Evolutionary conservation across 768 basidiomycete species (phyloP).

Genomic region (Leucocoprinus sp.): DNA sequence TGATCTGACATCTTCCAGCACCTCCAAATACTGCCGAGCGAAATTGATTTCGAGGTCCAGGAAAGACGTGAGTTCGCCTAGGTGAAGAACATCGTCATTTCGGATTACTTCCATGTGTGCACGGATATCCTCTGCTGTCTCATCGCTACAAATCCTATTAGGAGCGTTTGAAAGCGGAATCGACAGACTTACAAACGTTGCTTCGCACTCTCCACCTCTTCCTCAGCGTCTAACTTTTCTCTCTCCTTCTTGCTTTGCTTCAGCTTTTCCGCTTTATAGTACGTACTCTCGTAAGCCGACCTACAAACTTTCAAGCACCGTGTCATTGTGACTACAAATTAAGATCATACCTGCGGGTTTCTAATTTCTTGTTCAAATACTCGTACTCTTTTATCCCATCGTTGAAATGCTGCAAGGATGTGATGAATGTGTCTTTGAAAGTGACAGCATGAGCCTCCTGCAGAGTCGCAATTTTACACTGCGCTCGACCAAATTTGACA

Average conservation of each 20-base stretch:
- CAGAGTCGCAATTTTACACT: slow-evolving; percentile 76
- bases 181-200: slow-evolving; percentile 54
- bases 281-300: slow-evolving; percentile 69
- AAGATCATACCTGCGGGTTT: slow-evolving; percentile 64
- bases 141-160: slow-evolving; percentile 48
- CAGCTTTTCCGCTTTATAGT: slow-evolving; percentile 58
- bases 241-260: slow-evolving; percentile 76
- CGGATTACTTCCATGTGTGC: slow-evolving; percentile 73
- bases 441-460: slow-evolving; percentile 76
- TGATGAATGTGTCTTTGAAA: slow-evolving; percentile 66
- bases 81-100: slow-evolving; percentile 66
- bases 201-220: slow-evolving; percentile 66
- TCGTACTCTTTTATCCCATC: slow-evolving; percentile 84
- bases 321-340: neutral
- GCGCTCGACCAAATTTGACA: slow-evolving; percentile 69
- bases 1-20: slow-evolving; percentile 58
- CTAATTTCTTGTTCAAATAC: slow-evolving; percentile 73
- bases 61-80: slow-evolving; percentile 62
- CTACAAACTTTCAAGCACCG: slow-evolving; percentile 27
- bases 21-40: slow-evolving; percentile 63
- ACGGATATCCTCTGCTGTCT: slow-evolving; percentile 79
- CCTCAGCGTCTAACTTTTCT: slow-evolving; percentile 70
- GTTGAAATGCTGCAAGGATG: slow-evolving; percentile 53
- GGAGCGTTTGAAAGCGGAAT: neutral
- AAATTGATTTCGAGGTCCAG: slow-evolving; percentile 71